Conservation (phyloP, 2,329 filamentous ascomycete species). For the Fusarium irregulare region DNA sequence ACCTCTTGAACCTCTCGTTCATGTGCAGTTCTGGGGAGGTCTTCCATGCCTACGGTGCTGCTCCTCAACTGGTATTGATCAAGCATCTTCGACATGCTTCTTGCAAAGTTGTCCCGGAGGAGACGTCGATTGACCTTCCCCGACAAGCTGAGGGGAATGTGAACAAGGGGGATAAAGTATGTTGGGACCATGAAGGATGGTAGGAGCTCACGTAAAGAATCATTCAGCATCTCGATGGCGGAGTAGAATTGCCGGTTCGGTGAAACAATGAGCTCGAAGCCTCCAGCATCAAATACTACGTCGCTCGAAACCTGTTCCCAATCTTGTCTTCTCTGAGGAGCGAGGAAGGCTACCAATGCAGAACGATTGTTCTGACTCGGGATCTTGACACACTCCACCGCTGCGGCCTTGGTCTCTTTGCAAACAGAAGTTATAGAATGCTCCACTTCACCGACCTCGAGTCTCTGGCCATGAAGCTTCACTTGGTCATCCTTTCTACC, state of each 20-base stretch:
- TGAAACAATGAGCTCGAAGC: neutral
- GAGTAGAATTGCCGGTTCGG: neutral
- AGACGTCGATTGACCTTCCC: conserved; percentile 10
- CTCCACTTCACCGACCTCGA: conserved; percentile 1
- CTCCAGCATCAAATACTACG: neutral
- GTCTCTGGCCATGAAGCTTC: conserved; percentile 3
- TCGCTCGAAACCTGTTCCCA: neutral
- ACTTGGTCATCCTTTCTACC: conserved; percentile 11
- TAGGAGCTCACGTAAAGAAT: neutral
- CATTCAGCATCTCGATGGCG: neutral
- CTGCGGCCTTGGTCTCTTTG: neutral
- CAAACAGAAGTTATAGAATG: neutral
- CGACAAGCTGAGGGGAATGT: neutral
- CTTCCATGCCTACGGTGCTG: neutral
- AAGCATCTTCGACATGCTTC: neutral
- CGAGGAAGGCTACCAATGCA: neutral
- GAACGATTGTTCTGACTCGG: neutral
- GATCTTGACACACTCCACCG: conserved; percentile 9
- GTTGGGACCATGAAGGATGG: conserved; percentile 2
- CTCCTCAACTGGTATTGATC: neutral
- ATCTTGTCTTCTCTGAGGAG: neutral
- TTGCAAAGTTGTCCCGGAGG: neutral
- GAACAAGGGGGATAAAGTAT: neutral
- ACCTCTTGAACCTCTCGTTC: neutral
- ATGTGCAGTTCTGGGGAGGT: neutral